A percentile compares a stretch with the other conserved stretches of the same genome.
These are phyloP conservation scores for Zygnema circumcarinatum DNA, from an alignment of 139 green algal genomes.

Conservation along the genomic window DNA sequence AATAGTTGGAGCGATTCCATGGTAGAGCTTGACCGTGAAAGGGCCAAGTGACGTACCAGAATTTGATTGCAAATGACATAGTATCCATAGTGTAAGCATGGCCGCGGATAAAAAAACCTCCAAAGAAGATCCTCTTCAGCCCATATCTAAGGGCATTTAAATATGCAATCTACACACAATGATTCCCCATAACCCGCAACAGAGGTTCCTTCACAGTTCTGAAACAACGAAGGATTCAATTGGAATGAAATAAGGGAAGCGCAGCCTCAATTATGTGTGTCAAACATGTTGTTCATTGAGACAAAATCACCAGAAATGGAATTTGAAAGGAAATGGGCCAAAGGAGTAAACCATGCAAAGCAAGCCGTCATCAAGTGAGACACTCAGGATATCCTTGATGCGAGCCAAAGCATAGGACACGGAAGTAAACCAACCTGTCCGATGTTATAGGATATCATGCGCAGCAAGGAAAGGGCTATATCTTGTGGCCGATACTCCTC, in stretches of 20 bases:
- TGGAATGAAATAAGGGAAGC: too few relatives aligned
- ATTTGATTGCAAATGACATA: slow-evolving; percentile 96
- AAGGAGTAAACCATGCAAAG: too few relatives aligned
- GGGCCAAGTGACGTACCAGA: slow-evolving; percentile 87
- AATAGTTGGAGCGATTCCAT: too few relatives aligned
- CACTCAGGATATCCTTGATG: too few relatives aligned
- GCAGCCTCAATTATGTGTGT: too few relatives aligned
- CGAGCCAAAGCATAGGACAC: too few relatives aligned
- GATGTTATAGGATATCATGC: slow-evolving; percentile 99
- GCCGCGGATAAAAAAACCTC: slow-evolving; percentile 97
- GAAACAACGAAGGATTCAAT: slow-evolving; percentile 4
- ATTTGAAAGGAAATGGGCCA: too few relatives aligned
- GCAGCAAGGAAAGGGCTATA: slow-evolving; percentile 86
- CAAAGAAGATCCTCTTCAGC: slow-evolving; percentile 84
- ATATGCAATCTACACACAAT: slow-evolving; percentile 57
- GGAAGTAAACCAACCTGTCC: slow-evolving; percentile 62
- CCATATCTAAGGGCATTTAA: slow-evolving; percentile 81
- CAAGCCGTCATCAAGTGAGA: too few relatives aligned
- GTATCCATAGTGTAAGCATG: slow-evolving; percentile 99
- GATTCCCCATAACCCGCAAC: not conserved
- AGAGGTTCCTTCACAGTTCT: not conserved
- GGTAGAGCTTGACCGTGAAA: too few relatives aligned
- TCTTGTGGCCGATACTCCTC: slow-evolving; percentile 82
- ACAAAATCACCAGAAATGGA: too few relatives aligned
- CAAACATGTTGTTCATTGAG: too few relatives aligned